Evolutionary conservation across 108 stramenopile species (phyloP), one percentile per base, ranked within the genome.

Genomic region (Discostella stelligeroides): DNA sequence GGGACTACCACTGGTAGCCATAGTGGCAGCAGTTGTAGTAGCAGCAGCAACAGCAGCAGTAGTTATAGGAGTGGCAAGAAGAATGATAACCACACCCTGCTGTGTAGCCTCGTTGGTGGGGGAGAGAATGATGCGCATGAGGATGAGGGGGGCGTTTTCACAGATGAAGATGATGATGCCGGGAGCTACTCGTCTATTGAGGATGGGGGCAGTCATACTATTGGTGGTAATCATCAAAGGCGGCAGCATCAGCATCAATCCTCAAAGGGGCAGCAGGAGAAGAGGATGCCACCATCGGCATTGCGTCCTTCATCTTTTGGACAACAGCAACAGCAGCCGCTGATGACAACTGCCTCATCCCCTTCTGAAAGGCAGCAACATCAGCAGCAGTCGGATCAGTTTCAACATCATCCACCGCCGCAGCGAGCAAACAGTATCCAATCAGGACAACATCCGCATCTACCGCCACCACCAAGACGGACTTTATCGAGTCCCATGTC

Each of bases 131-230:
- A n/a, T n/a, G n/a, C n/a, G n/a, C n/a, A n/a, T n/a, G n/a, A n/a
- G n/a, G n/a, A n/a, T n/a, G n/a, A 27, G 15, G 47, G 21, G 17
- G 17, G 60, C 1, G 6, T 24, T 4, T n/a, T 42, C 18, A 28
- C 13, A 28, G 47, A 30, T 15, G 63, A 29, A 4, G 29, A 50
- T 13, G 63, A 64, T 12, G 34, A 37, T 24, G 66, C 55, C 38
- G 18, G 15, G 0, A 51, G 66, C 25, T 68, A 57, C 53, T 39
- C 21, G 2, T 55, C 54, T 1, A 55, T 51, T 1, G 66, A 68
- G 30, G 65, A 66, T 20, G 17, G 20, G 3, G 53, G 48, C 14
- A 48, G 15, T n/a, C 2, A 7, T 45, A 13, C n/a, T 45, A 13
- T 15, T 49, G 29, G 48, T 5, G 9, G 47, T 23, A 18, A 45